Percentiles rank a stretch among this genome's conserved stretches.
Evolutionary conservation across 352 stramenopile species (phyloP).

Genomic region (Globisporangium camurandrum): DNA sequence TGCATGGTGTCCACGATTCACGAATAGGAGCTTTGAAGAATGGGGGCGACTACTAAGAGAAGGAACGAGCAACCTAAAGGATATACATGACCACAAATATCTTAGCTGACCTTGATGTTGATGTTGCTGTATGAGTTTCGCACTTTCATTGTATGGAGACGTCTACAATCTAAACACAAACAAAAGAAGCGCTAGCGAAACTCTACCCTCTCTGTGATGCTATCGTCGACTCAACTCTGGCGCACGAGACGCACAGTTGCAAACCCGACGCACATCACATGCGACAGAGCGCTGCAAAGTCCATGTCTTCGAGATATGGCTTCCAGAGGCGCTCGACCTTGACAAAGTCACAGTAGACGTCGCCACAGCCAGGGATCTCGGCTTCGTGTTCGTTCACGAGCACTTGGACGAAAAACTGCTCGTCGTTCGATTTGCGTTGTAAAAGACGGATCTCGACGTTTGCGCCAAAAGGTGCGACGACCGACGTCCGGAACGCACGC

Average conservation of each 20-base stretch:
- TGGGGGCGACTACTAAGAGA: no score
- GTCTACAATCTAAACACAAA: no score
- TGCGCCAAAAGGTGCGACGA: conserved; percentile 51
- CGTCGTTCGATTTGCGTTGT: conserved; percentile 23
- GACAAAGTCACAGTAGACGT: conserved; percentile 17
- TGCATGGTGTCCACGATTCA: no score
- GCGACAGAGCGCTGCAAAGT: conserved; percentile 7
- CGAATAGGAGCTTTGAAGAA: no score
- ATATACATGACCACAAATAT: no score
- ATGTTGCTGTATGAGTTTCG: no score
- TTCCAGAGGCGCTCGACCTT: conserved; percentile 16
- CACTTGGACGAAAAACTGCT: conserved; percentile 40
- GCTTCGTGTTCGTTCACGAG: conserved; percentile 31
- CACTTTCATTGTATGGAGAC: no score
- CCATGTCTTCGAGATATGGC: conserved; percentile 12
- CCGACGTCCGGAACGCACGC: conserved; percentile 48
- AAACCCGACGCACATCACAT: neutral
- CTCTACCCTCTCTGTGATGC: neutral
- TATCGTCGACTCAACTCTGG: neutral
- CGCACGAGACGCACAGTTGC: neutral
- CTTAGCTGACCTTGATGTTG: no score
- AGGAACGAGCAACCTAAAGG: no score
- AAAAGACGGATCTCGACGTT: conserved; percentile 74
- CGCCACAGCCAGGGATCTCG: conserved; percentile 13
- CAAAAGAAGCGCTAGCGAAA: no score